Evolutionary conservation across 768 basidiomycete genomes (phyloP).

Genomic region (Daedaleopsis nitida): DNA sequence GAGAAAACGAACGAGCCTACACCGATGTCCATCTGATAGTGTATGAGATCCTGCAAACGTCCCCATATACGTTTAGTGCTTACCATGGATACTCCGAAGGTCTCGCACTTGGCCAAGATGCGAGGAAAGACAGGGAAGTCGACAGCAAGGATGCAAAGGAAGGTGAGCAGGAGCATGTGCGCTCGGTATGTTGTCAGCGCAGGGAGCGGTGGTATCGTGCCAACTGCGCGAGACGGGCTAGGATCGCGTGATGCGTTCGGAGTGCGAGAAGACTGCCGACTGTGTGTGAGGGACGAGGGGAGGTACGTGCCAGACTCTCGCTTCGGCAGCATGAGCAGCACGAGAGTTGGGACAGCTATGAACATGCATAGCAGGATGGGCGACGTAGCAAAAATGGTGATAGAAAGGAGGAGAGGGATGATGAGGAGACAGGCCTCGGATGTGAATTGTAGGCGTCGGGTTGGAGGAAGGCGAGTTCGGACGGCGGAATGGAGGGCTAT

Average conservation of each 20-base stretch:
- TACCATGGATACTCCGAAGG: conserved; percentile 93
- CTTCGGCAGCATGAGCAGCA: conserved; percentile 48
- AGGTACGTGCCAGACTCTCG: conserved; percentile 49
- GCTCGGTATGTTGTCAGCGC: conserved; percentile 87
- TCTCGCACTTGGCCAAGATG: conserved; percentile 87
- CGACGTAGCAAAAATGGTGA: conserved; percentile 71
- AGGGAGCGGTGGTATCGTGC: conserved; percentile 49
- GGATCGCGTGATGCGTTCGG: conserved; percentile 3
- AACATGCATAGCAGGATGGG: conserved; percentile 54
- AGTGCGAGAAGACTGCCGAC: conserved; percentile 16
- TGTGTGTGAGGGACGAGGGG: conserved; percentile 43
- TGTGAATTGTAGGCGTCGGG: conserved; percentile 41
- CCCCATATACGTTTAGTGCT: conserved; percentile 22
- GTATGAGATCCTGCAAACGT: neutral
- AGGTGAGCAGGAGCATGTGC: conserved; percentile 94
- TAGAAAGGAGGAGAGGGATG: conserved; percentile 76
- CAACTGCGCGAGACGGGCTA: neutral
- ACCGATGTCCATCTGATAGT: conserved; percentile 89
- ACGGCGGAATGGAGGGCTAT: conserved; percentile 69
- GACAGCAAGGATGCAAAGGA: conserved; percentile 90
- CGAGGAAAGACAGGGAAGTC: conserved; percentile 95
- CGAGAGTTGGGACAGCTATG: conserved; percentile 46
- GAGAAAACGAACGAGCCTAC: conserved; percentile 98
- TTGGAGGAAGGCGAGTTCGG: conserved; percentile 47
- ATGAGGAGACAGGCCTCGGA: conserved; percentile 68